phyloP scores from a whole-genome alignment of 139 green algal genomes.

The Mesotaenium endlicherianum region DNA sequence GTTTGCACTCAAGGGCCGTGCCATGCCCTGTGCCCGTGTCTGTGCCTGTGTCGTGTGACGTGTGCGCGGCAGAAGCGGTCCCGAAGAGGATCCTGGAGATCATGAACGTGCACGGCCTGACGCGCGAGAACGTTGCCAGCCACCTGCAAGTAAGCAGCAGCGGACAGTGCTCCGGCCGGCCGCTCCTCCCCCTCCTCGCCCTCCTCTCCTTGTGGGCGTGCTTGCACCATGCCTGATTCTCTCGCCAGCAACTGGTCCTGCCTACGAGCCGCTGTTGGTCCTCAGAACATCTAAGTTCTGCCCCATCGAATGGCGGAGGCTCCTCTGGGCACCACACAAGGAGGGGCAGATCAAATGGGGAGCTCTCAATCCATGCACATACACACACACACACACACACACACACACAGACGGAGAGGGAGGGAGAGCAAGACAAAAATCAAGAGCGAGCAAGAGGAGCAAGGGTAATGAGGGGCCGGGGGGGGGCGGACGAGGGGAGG shows the following conservation, averaged over 20 bases:
- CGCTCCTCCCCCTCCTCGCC: background rate
- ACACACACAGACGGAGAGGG: too few relatives aligned
- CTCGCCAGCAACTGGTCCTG: background rate
- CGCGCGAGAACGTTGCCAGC: conserved; percentile 89
- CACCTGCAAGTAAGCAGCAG: conserved; percentile 67
- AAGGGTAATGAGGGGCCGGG: background rate
- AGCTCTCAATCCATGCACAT: too few relatives aligned
- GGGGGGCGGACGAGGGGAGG: background rate
- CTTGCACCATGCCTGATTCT: background rate
- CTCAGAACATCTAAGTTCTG: too few relatives aligned
- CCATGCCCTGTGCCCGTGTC: background rate
- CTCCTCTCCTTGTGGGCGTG: background rate
- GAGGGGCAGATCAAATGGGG: too few relatives aligned
- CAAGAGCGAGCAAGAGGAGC: background rate
- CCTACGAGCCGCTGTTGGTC: background rate
- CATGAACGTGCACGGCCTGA: conserved; percentile 91
- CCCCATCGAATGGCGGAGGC: too few relatives aligned
- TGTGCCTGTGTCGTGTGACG: background rate
- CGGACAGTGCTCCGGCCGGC: background rate
- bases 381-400: too few relatives aligned
- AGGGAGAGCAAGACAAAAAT: too few relatives aligned
- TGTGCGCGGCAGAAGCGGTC: conserved; percentile 64
- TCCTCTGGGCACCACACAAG: background rate
- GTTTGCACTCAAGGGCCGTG: background rate
- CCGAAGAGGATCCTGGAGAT: conserved; percentile 94